Base-by-base conservation (phyloP, 2,329 filamentous ascomycete species). In the Tricladium varicosporioides region DNA sequence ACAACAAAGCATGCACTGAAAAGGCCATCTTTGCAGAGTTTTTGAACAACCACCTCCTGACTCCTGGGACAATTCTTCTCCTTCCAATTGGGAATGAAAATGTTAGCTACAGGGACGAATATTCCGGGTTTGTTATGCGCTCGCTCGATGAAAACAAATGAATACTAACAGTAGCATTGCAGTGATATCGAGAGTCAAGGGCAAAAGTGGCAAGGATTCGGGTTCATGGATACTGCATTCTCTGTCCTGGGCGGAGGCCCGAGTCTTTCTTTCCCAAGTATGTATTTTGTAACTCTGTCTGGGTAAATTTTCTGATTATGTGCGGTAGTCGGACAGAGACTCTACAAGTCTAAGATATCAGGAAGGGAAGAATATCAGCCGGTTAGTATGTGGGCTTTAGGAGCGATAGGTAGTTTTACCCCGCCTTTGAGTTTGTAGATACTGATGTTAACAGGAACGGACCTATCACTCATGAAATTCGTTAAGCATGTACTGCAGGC, bases 161-260 rank as follows among this genome's bases (percentile, higher is more conserved):
- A 53, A 19, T 53, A 16, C 49, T 54, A 13, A 54, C 11, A 13
- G 5, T 13, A n/a, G 2, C 27, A 15, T 48, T 57, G 36, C n/a
- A 40, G 36, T 11, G 36, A 40, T n/a, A 4, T 2, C 53, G 60
- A 19, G 51, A 63, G 46, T 45, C 42, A 2, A 27, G 57, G 58
- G 1, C 49, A 52, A n/a, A 51, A 16, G 8, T 64, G 62, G 63
- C 63, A 65, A 51, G 63, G 63, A 5, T 64, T 56, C n/a, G 58
- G 61, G 4, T 44, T 64, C 22, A 51, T 54, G 1, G 52, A 57
- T 10, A 62, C 60, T 11, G 54, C 58, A 11, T 60, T 58, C 42
- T 60, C 62, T 4, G 58, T 59, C 15, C 53, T 65, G 1, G 62
- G 63, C 27, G 62, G 57, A 2, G 46, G 62, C 11, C 63, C 62